Evolutionary conservation across 805 yeast genomes (phyloP).

Genomic region (Lipomyces oligophaga): DNA sequence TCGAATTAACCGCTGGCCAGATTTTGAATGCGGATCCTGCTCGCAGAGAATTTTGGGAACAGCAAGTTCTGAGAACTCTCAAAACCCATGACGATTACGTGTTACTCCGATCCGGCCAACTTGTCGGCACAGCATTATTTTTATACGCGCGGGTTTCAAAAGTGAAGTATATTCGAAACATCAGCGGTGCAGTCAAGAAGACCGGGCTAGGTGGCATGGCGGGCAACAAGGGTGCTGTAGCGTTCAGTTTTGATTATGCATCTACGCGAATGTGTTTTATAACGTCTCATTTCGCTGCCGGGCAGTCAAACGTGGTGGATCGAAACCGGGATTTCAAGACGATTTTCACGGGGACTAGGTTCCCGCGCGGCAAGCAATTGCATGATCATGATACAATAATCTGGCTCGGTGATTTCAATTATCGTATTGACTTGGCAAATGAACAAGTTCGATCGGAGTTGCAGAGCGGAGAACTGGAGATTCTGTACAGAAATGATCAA

Average conservation of each 20-base stretch:
- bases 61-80: slow-evolving; percentile 57
- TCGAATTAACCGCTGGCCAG: slow-evolving; percentile 88
- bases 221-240: slow-evolving; percentile 96
- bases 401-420: slow-evolving; percentile 96
- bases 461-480: slow-evolving; percentile 43
- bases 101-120: slow-evolving; percentile 75
- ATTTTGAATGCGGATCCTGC: slow-evolving; percentile 82
- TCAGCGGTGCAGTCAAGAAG: slow-evolving; percentile 90
- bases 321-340: slow-evolving; percentile 80
- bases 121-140: slow-evolving; percentile 82
- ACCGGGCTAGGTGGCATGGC: slow-evolving; percentile 97
- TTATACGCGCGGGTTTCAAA: slow-evolving; percentile 64
- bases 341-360: slow-evolving; percentile 69
- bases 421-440: slow-evolving; percentile 65
- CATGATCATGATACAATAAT: slow-evolving; percentile 80
- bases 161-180: slow-evolving; percentile 62
- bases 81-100: slow-evolving; percentile 57
- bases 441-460: slow-evolving; percentile 67
- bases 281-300: slow-evolving; percentile 94
- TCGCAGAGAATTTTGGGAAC: slow-evolving; percentile 75
- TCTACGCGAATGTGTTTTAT: slow-evolving; percentile 76
- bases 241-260: slow-evolving; percentile 80
- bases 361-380: slow-evolving; percentile 70
- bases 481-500: slow-evolving; percentile 71
- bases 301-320: slow-evolving; percentile 73